Base-by-base conservation (phyloP, 768 basidiomycete genomes). In the Coprinellus aureogranulatus region DNA sequence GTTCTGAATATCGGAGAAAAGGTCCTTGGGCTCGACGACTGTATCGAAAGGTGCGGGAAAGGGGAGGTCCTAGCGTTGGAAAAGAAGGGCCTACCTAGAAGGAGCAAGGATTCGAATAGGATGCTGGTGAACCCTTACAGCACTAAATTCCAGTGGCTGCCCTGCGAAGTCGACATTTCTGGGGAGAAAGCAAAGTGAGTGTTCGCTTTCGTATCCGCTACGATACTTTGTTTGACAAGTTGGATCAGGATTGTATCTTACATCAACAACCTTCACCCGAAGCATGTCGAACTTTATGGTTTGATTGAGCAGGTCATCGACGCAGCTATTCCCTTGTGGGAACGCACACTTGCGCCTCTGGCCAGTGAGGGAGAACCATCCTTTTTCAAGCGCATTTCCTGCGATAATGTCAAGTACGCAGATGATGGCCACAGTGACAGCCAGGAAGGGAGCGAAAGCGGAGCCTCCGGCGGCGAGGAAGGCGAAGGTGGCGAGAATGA, bases 181-280 rank as follows among this genome's bases (percentile, higher is more conserved):
- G 58, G 60, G 2, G 58, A 62, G 10, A 47, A 37, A 11, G 51
- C 62, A 16, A 63, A 41, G 62, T 62, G 54, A 28, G 55, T 31
- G 12, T 22, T 1, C 28, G 23, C 22, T 12, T n/a, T 1, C n/a
- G 6, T 5, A 44, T 22, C 20, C 5, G 9, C 10, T 22, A 16
- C 20, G 10, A 16, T 44, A 14, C 20, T 10, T n/a, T 10, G 18
- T 12, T 22, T 47, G 4, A n/a, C 20, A 20, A 5, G n/a, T n/a
- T 25, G 9, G 6, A 48, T n/a, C 55, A 64, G 66, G 34, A 65
- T 70, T 26, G 55, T 60, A 25, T 69, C 69, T 18, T 77, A 78
- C 58, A 75, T 77, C 62, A 77, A 77, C 58, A 75, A 74, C 45
- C 65, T 77, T 2, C 67, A 75, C 54, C 75, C 73, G 3, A 48